Evolutionary conservation across 495 filamentous ascomycete species (phyloP).

Genomic region (Aspergillus baeticus): DNA sequence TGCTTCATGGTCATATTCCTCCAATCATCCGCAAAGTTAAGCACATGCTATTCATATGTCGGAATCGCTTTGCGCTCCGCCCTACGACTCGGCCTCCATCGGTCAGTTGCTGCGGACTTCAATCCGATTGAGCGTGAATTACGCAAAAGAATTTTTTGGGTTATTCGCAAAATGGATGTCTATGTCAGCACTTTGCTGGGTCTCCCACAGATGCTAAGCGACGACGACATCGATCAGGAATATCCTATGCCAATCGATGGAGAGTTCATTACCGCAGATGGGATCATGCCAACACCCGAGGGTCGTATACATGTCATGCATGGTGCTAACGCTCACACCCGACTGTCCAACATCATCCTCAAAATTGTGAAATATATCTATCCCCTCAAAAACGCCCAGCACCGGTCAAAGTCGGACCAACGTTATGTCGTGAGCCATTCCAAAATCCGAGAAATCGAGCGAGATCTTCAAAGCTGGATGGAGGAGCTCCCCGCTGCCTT

Average conservation of each 20-base stretch:
- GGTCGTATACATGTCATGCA: constrained; percentile 72
- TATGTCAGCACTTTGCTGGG: constrained; percentile 89
- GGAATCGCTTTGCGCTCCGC: constrained; percentile 86
- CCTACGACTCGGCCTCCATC: constrained; percentile 84
- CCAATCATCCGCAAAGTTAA: constrained; percentile 85
- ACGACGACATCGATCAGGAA: constrained; percentile 91
- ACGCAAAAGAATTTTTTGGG: constrained; percentile 85
- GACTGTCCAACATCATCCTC: constrained; percentile 70
- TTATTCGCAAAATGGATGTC: constrained; percentile 88
- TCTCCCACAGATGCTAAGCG: constrained; percentile 77
- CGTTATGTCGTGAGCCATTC: constrained; percentile 86
- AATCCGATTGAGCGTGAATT: constrained; percentile 82
- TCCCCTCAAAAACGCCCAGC: constrained; percentile 69
- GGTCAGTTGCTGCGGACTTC: constrained; percentile 70
- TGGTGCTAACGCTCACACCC: constrained; percentile 82
- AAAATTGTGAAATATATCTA: constrained; percentile 91
- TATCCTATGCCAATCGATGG: constrained; percentile 84
- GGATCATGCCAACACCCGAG: constrained; percentile 71
- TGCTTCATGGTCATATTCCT: constrained; percentile 93
- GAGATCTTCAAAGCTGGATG: constrained; percentile 81
- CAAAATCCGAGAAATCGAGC: constrained; percentile 86
- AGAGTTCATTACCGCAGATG: constrained; percentile 79
- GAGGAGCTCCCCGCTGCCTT: constrained; percentile 73
- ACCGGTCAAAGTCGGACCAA: constrained; percentile 50
- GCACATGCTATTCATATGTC: constrained; percentile 90